Base-by-base conservation (phyloP, 148 eudicot genomes). In the Suaeda aralocaspica region DNA sequence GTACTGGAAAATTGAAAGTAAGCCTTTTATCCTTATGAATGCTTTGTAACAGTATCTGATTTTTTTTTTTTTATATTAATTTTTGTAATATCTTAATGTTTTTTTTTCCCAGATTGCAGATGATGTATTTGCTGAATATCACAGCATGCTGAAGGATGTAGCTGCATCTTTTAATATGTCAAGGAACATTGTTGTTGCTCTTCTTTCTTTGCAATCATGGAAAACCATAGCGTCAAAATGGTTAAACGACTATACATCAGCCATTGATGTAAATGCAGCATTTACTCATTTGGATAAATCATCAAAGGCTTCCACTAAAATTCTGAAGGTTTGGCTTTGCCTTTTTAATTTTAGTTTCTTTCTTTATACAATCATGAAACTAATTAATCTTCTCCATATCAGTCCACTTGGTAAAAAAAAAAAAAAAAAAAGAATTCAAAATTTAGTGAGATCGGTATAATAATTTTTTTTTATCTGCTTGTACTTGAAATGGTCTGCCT, bases 151-250 rank as follows among this genome's bases (percentile, higher is more conserved):
- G 63, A 76, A 80, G 79, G 92, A 86, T 60, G 86, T 89, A 73
- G 81, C 96, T 42, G 72, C 79, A 5, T 91, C 97, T 69, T 81
- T 89, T 72, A 81, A 81, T 75, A 88, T 95, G 29, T 91, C 93
- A 72, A 87, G 99, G 72, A 91, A 88, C 73, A 76, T 83, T 66
- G 51, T 86, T 56, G 59, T 88, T 67, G 93, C 97, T 63, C 81
- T 85, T 78, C 79, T 95, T 62, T 86, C 96, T 4, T 74, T 89
- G 74, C 87, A 85, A 76, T 95, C 99, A 55, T 95, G 96, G 96
- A 95, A 91, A 77, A 82, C 85, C 64, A 91, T 95, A 78, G 86
- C 89, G 96, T 77, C 79, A 72, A 81, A 80, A 46, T 95, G 99
- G 99, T 29, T 95, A 70, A 80, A 74, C 80, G 83, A 83, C 48